Conservation (phyloP, 495 filamentous ascomycete genomes). For the Podospora conica region DNA sequence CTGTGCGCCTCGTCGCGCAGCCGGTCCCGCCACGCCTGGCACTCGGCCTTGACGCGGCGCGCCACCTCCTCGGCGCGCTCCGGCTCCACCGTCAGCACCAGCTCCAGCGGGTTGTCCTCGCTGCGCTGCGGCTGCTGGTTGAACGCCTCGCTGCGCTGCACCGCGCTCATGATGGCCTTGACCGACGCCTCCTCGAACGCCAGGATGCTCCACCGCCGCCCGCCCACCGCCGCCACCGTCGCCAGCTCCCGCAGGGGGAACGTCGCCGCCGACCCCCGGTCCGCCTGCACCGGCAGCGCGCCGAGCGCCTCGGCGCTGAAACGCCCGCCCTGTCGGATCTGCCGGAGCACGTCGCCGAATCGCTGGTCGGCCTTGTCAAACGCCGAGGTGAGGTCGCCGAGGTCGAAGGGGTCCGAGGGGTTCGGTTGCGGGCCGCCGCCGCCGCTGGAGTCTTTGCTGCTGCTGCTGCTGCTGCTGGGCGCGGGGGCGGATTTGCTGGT, state of each 20-base stretch:
- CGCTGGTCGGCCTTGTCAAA: constrained; percentile 51
- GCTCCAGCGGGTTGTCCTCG: constrained; percentile 60
- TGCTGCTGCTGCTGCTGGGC: background rate
- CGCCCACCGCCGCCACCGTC: constrained; percentile 66
- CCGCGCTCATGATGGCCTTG: constrained; percentile 65
- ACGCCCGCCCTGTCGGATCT: constrained; percentile 52
- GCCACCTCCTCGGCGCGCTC: constrained; percentile 57
- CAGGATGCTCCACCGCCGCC: constrained; percentile 59
- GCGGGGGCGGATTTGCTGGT: background rate
- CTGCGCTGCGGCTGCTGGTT: constrained; percentile 69
- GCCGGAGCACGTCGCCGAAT: constrained; percentile 57
- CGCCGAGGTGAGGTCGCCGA: constrained; percentile 55
- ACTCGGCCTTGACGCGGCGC: constrained; percentile 47
- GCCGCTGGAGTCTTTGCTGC: background rate
- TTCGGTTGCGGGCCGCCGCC: background rate
- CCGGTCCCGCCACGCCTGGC: constrained; percentile 55
- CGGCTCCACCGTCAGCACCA: constrained; percentile 63
- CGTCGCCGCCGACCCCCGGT: constrained; percentile 36
- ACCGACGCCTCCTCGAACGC: constrained; percentile 52
- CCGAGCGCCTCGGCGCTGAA: constrained; percentile 66
- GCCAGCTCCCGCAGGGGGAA: constrained; percentile 65
- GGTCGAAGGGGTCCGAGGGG: constrained; percentile 54
- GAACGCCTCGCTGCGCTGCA: constrained; percentile 55
- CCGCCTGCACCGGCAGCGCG: constrained; percentile 53
- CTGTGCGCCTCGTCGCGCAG: constrained; percentile 48